Base-by-base conservation (phyloP, 345 rosid genomes). In the Hypericum androsaemum region DNA sequence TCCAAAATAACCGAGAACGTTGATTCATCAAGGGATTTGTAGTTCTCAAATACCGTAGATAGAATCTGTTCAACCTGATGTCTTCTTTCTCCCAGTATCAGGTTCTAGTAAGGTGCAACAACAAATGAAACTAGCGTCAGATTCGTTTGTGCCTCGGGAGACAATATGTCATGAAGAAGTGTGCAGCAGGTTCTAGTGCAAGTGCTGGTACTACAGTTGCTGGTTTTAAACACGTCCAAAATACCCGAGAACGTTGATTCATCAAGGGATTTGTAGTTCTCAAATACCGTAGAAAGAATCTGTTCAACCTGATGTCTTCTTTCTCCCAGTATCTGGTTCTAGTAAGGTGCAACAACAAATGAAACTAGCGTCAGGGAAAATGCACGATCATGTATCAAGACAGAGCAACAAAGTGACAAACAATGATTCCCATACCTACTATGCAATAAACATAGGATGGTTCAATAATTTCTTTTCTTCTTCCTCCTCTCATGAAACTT, bases 41-140 rank as follows among this genome's bases (percentile, higher is more conserved):
- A 92, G 68, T 88, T 92, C 78, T 82, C 94, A 61, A 88, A 92
- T 63, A 72, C 88, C 54, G 76, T 63, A 55, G 94, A 72, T 57
- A 92, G 90, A 59, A 85, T 80, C 65, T 92, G 98, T 71, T 88
- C 95, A n/a, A 92, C 81, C 77, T 92, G 96, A 67, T 92, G 95
- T 69, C 75, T 88, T 67, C 76, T 82, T 71, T 84, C 98, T 66
- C 88, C 94, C 66, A 85, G 57, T 41, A 92, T 79, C 51, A 96
- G 94, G 17, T 92, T 92, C 98, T 92, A 75, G 55, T 6, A 41
- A 36, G n/a, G 12, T 14, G 32, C 12, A 17, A 32, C 28, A 60
- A 60, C 22, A 37, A 32, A 8, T 10, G n/a, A 42, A 42, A 10
- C 44, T 7, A 5, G 6, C 32, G 4, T 22, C 39, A 43, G 12